These are phyloP conservation scores for Rhodotorula diobovata DNA, from an alignment of 768 basidiomycete species.

Conservation along the genomic window DNA sequence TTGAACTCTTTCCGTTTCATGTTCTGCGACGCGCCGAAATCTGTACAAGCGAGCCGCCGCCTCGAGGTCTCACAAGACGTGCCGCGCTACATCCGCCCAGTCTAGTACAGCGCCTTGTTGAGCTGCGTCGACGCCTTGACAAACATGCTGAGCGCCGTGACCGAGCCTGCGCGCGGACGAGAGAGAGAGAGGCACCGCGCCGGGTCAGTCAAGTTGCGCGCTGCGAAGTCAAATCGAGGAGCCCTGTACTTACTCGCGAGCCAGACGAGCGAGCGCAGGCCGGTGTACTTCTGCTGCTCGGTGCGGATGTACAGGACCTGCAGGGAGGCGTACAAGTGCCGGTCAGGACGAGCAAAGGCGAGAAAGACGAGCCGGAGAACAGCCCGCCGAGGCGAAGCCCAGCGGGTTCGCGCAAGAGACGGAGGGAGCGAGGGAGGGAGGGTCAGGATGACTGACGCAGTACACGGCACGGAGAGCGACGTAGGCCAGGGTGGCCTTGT, in stretches of 20 bases:
- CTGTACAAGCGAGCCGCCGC: too few relatives aligned
- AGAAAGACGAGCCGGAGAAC: too few relatives aligned
- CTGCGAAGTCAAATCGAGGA: too few relatives aligned
- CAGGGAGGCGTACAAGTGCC: neutral
- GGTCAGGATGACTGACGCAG: neutral
- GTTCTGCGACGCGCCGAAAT: too few relatives aligned
- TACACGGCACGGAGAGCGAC: neutral
- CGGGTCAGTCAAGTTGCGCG: neutral
- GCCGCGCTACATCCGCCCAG: too few relatives aligned
- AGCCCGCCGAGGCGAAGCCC: too few relatives aligned
- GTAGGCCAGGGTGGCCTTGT: conserved; percentile 4
- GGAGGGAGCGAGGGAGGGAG: neutral
- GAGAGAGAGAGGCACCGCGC: neutral
- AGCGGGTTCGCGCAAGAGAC: too few relatives aligned
- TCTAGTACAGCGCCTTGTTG: conserved; percentile 4
- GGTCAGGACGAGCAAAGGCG: too few relatives aligned
- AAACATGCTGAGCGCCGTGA: neutral
- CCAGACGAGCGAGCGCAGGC: conserved; percentile 1
- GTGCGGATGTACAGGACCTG: conserved; percentile 6
- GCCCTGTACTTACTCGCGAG: neutral
- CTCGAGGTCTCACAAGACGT: too few relatives aligned
- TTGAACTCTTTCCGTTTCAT: too few relatives aligned
- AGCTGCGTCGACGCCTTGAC: neutral
- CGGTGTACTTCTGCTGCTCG: neutral
- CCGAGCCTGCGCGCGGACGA: neutral